These are phyloP conservation scores for Rhazya stricta DNA, from an alignment of 257 asterid species.

Conservation along the genomic window DNA sequence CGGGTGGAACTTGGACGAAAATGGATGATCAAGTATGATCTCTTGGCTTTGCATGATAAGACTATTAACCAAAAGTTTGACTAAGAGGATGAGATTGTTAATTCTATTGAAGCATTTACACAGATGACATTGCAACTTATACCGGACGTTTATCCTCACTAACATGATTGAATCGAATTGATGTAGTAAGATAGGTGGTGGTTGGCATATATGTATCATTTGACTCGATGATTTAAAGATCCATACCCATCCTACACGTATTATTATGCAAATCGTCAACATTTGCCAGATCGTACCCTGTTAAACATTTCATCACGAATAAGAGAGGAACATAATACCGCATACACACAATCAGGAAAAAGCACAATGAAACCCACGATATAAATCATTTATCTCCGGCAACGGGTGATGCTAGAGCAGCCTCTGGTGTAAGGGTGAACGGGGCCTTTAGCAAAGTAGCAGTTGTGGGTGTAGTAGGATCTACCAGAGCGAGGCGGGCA, in stretches of 20 bases:
- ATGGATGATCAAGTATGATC: no score
- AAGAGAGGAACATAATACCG: neutral
- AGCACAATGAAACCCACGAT: neutral
- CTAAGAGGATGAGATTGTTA: no score
- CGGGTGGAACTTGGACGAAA: no score
- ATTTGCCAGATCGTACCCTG: neutral
- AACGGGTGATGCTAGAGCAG: conserved; percentile 82
- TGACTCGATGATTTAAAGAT: no score
- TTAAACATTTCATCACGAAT: neutral
- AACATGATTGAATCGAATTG: no score
- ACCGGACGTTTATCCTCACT: no score
- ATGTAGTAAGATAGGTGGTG: neutral
- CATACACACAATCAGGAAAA: neutral
- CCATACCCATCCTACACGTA: no score
- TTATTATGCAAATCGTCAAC: neutral
- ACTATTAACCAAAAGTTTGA: no score
- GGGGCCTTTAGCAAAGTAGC: conserved; percentile 58
- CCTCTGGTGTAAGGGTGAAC: conserved; percentile 72
- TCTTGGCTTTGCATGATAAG: no score
- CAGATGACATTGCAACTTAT: no score
- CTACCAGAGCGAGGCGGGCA: conserved; percentile 88
- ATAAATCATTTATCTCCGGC: conserved; percentile 45
- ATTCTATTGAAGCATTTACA: no score
- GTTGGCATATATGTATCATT: neutral
- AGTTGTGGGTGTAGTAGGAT: conserved; percentile 74